These are phyloP conservation scores for Psophocarpus tetragonolobus DNA, from an alignment of 306 rosid genomes.

Conservation along the genomic window DNA sequence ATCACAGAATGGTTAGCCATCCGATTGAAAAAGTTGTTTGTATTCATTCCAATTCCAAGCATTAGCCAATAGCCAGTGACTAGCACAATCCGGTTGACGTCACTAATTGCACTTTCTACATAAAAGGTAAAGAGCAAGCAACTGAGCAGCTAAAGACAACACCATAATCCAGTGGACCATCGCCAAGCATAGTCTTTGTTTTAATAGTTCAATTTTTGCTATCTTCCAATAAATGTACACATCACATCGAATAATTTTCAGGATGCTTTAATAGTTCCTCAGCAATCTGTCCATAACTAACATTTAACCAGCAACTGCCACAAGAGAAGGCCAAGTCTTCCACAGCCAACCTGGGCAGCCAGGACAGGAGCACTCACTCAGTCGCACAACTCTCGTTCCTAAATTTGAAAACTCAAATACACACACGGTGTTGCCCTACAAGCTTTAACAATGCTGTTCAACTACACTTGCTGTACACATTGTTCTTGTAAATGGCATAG, in stretches of 20 bases:
- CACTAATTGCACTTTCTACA: slow-evolving; percentile 10
- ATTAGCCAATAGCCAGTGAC: neutral
- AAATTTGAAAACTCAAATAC: slow-evolving; percentile 60
- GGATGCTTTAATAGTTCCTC: slow-evolving; percentile 55
- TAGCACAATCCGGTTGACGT: slow-evolving; percentile 14
- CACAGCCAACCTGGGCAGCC: slow-evolving; percentile 99
- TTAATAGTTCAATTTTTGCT: slow-evolving; percentile 32
- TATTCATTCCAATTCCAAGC: slow-evolving; percentile 2
- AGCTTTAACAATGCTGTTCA: slow-evolving; percentile 55
- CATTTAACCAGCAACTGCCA: slow-evolving; percentile 85
- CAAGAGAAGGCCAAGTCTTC: slow-evolving; percentile 93
- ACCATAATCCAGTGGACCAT: slow-evolving; percentile 28
- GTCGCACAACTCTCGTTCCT: slow-evolving; percentile 60
- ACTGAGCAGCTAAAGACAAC: slow-evolving; percentile 2
- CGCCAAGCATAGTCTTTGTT: slow-evolving; percentile 36
- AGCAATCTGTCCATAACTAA: slow-evolving; percentile 50
- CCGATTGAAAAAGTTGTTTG: neutral
- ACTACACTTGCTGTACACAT: slow-evolving; percentile 75
- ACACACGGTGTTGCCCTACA: slow-evolving; percentile 52
- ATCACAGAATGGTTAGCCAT: slow-evolving; percentile 11
- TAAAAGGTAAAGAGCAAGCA: slow-evolving; percentile 2
- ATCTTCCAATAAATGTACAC: slow-evolving; percentile 46
- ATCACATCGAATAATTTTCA: slow-evolving; percentile 43
- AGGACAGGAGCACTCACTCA: slow-evolving; percentile 71
- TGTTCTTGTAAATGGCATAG: slow-evolving; percentile 56